Evolutionary conservation across 139 green algal species (phyloP).

Genomic region (Picochlorum sp.): DNA sequence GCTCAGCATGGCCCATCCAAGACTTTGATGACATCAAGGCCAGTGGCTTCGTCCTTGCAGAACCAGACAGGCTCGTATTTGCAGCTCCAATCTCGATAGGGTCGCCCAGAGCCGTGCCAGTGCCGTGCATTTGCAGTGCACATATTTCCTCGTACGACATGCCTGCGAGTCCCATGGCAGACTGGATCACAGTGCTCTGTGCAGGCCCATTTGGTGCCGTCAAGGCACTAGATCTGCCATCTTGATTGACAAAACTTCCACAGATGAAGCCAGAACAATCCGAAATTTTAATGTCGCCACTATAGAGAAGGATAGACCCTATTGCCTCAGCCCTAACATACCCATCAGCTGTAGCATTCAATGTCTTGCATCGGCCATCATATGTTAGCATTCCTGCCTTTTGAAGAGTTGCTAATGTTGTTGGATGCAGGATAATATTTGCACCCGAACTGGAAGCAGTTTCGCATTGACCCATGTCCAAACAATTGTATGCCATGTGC

Average conservation of each 20-base stretch:
- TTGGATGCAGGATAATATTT: conserved; percentile 32
- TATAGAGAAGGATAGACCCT: conserved; percentile 31
- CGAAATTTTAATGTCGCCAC: neutral
- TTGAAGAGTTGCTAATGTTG: conserved; percentile 34
- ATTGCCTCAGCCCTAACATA: conserved; percentile 53
- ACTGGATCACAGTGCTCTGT: conserved; percentile 37
- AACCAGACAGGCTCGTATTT: conserved; percentile 7
- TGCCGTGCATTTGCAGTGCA: conserved; percentile 61
- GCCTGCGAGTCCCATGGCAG: conserved; percentile 22
- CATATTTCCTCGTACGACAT: conserved; percentile 10
- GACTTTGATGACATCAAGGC: conserved; percentile 60
- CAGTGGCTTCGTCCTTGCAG: conserved; percentile 17
- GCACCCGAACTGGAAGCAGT: conserved; percentile 26
- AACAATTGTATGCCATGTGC: conserved; percentile 41
- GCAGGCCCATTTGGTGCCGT: conserved; percentile 54
- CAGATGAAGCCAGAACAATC: conserved; percentile 16
- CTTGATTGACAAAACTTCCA: conserved; percentile 43
- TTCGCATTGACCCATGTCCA: conserved; percentile 20
- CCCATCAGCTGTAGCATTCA: conserved; percentile 43
- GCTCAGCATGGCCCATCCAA: conserved; percentile 66
- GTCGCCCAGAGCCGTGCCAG: conserved; percentile 79
- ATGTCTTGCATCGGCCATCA: conserved; percentile 47
- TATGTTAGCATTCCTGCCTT: conserved; percentile 32
- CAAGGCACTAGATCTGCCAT: conserved; percentile 44
- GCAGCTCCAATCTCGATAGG: conserved; percentile 76